Conservation (phyloP, 164 flowering plant species). For the Vitis rotundifolia region DNA sequence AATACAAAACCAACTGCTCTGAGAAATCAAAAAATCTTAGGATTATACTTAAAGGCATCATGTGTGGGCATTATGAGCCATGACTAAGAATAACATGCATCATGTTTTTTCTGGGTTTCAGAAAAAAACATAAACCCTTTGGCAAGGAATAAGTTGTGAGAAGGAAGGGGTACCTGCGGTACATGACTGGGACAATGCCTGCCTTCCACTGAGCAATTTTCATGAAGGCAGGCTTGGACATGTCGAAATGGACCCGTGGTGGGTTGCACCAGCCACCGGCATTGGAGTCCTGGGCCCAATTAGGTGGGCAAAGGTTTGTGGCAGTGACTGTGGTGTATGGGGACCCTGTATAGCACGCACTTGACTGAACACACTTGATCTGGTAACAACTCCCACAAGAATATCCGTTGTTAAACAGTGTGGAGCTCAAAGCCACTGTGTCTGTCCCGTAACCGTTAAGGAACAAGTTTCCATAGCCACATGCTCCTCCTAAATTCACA, state of each 20-base stretch:
- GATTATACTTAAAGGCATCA: no score
- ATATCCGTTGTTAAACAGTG: slow-evolving; percentile 70
- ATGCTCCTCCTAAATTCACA: slow-evolving; percentile 75
- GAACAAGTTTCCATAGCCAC: slow-evolving; percentile 85
- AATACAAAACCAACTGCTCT: no score
- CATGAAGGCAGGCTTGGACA: slow-evolving; percentile 90
- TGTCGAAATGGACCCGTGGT: slow-evolving; percentile 81
- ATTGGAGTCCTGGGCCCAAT: slow-evolving; percentile 64
- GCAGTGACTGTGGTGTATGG: slow-evolving; percentile 68
- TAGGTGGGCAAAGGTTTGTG: slow-evolving; percentile 89
- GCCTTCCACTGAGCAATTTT: slow-evolving; percentile 59
- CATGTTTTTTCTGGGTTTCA: no score
- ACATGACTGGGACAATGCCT: slow-evolving; percentile 59
- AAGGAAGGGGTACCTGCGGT: slow-evolving; percentile 50
- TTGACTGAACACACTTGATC: slow-evolving; percentile 49
- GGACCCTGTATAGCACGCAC: slow-evolving; percentile 34
- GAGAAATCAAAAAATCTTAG: no score
- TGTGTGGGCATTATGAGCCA: no score
- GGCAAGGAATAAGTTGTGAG: background rate
- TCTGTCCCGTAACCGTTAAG: slow-evolving; percentile 68
- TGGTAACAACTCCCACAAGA: slow-evolving; percentile 85
- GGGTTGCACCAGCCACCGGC: slow-evolving; percentile 97
- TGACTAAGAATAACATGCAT: no score
- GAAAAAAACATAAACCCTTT: background rate
- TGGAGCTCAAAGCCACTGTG: slow-evolving; percentile 84